Evolutionary conservation across 371 early-diverging fungal genomes (phyloP).

Genomic region (Ecytonucleospora hepatopenaei): DNA sequence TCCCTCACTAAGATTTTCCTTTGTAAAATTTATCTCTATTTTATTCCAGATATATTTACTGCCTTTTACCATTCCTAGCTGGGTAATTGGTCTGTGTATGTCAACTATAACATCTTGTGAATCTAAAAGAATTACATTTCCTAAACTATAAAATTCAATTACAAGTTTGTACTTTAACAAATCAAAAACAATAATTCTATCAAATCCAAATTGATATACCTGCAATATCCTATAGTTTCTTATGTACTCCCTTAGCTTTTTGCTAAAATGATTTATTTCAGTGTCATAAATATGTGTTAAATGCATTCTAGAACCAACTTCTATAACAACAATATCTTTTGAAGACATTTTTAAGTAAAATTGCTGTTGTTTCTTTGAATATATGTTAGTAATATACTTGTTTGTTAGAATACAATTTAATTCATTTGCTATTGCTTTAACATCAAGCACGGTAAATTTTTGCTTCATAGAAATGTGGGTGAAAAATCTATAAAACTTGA

Average conservation of each 20-base stretch:
- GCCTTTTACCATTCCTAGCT: slow-evolving; percentile 39
- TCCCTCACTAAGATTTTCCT: slow-evolving; percentile 16
- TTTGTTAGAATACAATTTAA: slow-evolving; percentile 30
- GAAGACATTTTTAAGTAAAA: slow-evolving; percentile 53
- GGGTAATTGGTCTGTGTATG: slow-evolving; percentile 37
- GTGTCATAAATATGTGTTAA: slow-evolving; percentile 40
- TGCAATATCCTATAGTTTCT: slow-evolving; percentile 43
- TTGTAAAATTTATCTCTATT: slow-evolving; percentile 35
- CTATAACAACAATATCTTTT: slow-evolving; percentile 56
- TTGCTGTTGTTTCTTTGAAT: slow-evolving; percentile 45
- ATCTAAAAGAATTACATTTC: slow-evolving; percentile 55
- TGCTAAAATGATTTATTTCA: slow-evolving; percentile 54
- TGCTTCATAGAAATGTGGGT: slow-evolving; percentile 58
- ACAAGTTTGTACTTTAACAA: slow-evolving; percentile 40
- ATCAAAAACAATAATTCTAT: slow-evolving; percentile 54
- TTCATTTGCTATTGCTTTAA: slow-evolving; percentile 55
- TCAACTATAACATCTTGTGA: slow-evolving; percentile 41
- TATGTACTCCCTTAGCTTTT: slow-evolving; percentile 45
- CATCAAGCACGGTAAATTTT: slow-evolving; percentile 55
- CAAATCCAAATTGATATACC: slow-evolving; percentile 54
- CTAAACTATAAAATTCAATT: slow-evolving; percentile 55
- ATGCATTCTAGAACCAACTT: slow-evolving; percentile 55
- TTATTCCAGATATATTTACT: slow-evolving; percentile 43
- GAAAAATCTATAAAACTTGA: too few relatives aligned
- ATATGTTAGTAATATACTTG: slow-evolving; percentile 55